Evolutionary conservation across 1,139 yeast genomes (phyloP).

Genomic region (Pichia sp.): DNA sequence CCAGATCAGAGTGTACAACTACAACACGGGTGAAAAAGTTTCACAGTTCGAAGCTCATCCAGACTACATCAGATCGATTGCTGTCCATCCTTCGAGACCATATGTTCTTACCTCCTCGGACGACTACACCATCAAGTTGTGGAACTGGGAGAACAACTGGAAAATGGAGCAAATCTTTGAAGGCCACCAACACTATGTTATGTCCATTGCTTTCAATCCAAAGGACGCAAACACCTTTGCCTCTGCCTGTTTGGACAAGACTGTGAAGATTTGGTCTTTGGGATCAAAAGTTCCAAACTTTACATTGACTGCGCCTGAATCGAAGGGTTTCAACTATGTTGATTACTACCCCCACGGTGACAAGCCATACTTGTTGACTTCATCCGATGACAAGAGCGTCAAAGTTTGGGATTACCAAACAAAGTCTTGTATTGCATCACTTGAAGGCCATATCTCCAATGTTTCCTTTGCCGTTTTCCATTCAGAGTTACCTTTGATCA

Average conservation of each 20-base stretch:
- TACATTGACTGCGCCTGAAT: constrained; percentile 85
- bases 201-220: constrained; percentile 93
- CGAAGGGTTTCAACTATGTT: constrained; percentile 91
- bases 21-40: constrained; percentile 91
- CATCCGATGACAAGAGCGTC: constrained; percentile 88
- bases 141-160: constrained; percentile 98
- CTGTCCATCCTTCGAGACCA: constrained; percentile 92
- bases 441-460: constrained; percentile 90
- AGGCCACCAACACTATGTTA: constrained; percentile 94
- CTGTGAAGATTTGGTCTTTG: constrained; percentile 94
- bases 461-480: constrained; percentile 97
- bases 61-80: constrained; percentile 87
- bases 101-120: constrained; percentile 86
- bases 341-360: constrained; percentile 97
- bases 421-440: constrained; percentile 87
- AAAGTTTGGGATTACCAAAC: constrained; percentile 98
- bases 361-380: constrained; percentile 89
- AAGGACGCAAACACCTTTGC: constrained; percentile 98
- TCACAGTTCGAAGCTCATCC: constrained; percentile 97
- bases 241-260: constrained; percentile 91
- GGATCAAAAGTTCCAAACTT: constrained; percentile 89
- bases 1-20: constrained; percentile 87
- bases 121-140: constrained; percentile 83
- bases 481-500: constrained; percentile 85
- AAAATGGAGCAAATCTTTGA: constrained; percentile 82